Conservation (phyloP, 2,329 filamentous ascomycete genomes). For the Drechslerella coelobrocha region DNA sequence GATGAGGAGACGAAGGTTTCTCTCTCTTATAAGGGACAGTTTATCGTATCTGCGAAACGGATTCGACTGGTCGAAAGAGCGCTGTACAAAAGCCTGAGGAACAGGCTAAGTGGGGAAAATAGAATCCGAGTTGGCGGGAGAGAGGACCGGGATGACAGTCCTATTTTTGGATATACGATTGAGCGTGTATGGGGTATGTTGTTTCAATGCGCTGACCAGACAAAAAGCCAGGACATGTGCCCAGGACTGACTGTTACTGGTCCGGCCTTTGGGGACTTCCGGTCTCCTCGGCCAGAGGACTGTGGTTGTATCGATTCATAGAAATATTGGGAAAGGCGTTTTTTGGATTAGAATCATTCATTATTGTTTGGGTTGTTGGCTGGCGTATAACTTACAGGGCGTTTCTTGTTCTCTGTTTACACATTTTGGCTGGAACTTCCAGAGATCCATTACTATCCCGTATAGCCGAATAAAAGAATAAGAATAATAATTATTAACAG, state of each 20-base stretch:
- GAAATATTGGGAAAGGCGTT: not conserved
- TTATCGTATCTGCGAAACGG: slow-evolving; percentile 60
- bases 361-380: not conserved
- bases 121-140: slow-evolving; percentile 24
- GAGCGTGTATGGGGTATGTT: slow-evolving; percentile 53
- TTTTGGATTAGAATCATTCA: not conserved
- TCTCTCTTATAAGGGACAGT: slow-evolving; percentile 62
- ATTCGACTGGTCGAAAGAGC: slow-evolving; percentile 58
- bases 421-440: no score
- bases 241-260: slow-evolving; percentile 13
- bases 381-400: no score
- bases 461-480: no score
- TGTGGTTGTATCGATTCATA: slow-evolving; percentile 28
- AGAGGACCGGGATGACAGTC: slow-evolving; percentile 41
- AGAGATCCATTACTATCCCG: no score
- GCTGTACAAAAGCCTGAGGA: slow-evolving; percentile 57
- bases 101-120: slow-evolving; percentile 51
- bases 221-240: slow-evolving; percentile 22
- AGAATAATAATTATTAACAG: no score
- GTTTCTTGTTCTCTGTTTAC: no score
- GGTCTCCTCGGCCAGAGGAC: slow-evolving; percentile 16
- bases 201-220: slow-evolving; percentile 52
- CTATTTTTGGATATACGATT: slow-evolving; percentile 52
- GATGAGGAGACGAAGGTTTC: slow-evolving; percentile 57
- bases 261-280: slow-evolving; percentile 15